phyloP scores from a whole-genome alignment of 106 monocot species.

The Phalaenopsis aphrodite region DNA sequence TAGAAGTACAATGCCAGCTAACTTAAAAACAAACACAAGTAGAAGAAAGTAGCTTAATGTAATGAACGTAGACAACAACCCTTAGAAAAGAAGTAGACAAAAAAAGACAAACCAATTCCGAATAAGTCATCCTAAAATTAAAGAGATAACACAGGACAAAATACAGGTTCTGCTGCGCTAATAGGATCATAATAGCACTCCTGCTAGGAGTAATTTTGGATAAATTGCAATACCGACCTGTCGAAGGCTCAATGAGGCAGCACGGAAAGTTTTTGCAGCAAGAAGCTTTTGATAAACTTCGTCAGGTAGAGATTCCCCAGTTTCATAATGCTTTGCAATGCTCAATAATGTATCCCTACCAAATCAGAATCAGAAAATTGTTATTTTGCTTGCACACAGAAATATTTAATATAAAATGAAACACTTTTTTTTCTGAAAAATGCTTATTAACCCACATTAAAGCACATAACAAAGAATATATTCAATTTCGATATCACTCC shows the following conservation, averaged over 20 bases:
- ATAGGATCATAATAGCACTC: not conserved
- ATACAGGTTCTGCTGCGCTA: not conserved
- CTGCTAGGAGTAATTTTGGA: not conserved
- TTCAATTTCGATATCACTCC: not conserved
- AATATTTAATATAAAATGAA: not conserved
- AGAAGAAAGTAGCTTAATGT: too few species aligned
- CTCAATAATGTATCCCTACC: constrained; percentile 89
- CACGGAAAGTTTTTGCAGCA: constrained; percentile 94
- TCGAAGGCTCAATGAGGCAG: constrained; percentile 86
- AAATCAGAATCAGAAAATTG: not conserved
- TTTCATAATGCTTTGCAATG: constrained; percentile 98
- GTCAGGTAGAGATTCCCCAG: constrained; percentile 93
- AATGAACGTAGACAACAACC: too few species aligned
- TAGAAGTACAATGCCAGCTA: too few species aligned
- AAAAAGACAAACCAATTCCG: not conserved
- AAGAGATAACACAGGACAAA: not conserved
- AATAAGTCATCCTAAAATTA: not conserved
- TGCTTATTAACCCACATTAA: not conserved
- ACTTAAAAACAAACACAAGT: too few species aligned
- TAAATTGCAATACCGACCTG: constrained; percentile 43
- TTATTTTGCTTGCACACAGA: not conserved
- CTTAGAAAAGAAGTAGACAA: not conserved
- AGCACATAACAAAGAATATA: not conserved
- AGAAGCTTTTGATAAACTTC: constrained; percentile 82
- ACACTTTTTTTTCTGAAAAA: not conserved